Percentiles rank a stretch among this genome's conserved stretches.
These are phyloP conservation scores for Eustoma russellianum DNA, from an alignment of 257 asterid genomes.

Conservation along the genomic window DNA sequence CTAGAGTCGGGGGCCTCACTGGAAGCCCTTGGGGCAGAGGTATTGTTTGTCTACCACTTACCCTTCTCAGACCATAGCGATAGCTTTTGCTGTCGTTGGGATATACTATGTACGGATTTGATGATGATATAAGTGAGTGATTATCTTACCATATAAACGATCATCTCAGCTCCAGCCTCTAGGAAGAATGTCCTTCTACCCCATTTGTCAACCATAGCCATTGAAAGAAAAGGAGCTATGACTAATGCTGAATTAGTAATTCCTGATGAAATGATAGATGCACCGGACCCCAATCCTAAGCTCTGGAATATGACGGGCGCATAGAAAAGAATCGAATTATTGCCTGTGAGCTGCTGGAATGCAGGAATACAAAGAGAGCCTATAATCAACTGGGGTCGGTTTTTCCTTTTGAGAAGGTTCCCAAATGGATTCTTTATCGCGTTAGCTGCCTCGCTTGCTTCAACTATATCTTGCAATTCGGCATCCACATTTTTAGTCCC, in stretches of 20 bases:
- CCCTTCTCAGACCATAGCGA: too few relatives aligned
- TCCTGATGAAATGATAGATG: conserved; percentile 45
- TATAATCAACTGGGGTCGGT: conserved; percentile 53
- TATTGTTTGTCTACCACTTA: too few relatives aligned
- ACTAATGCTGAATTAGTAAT: conserved; percentile 56
- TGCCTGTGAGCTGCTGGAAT: conserved; percentile 74
- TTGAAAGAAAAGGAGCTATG: conserved; percentile 58
- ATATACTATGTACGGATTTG: too few relatives aligned
- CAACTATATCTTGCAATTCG: conserved; percentile 56
- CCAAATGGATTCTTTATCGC: conserved; percentile 56
- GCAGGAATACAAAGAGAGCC: conserved; percentile 65
- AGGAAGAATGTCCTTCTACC: conserved; percentile 69
- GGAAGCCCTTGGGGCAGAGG: too few relatives aligned
- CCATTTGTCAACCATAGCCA: conserved; percentile 65
- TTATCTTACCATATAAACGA: conserved; percentile 40
- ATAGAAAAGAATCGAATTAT: conserved; percentile 68
- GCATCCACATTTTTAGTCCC: conserved; percentile 61
- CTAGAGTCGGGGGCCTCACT: too few relatives aligned
- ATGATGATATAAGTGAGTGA: too few relatives aligned
- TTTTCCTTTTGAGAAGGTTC: conserved; percentile 42
- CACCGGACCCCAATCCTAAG: conserved; percentile 62
- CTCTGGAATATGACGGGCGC: conserved; percentile 76
- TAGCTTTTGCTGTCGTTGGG: too few relatives aligned
- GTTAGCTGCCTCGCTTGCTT: conserved; percentile 52
- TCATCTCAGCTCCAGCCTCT: conserved; percentile 75